Evolutionary conservation across 2,329 filamentous ascomycete genomes (phyloP).

Genomic region (Aspergillus chevalieri): DNA sequence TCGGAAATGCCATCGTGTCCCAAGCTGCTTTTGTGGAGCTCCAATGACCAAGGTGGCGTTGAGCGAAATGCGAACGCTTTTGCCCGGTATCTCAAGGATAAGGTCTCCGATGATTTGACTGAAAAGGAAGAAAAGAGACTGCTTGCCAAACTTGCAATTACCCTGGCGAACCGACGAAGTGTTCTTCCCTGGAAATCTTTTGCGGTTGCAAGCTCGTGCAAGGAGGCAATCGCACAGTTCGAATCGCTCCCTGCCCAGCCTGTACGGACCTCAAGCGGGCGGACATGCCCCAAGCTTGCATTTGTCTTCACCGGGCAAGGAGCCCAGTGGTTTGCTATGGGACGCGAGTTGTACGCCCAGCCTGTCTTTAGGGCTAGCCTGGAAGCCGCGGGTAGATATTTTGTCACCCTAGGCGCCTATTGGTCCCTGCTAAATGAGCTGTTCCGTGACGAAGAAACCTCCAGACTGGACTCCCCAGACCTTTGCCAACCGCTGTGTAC

Average conservation of each 20-base stretch:
- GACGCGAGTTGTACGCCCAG: constrained; percentile 1
- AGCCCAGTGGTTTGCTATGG: constrained; percentile 19
- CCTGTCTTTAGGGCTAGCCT: neutral
- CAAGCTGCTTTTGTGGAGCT: no score
- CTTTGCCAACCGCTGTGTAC: constrained; percentile 24
- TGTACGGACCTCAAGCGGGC: neutral
- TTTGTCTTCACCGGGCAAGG: constrained; percentile 17
- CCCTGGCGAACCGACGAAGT: neutral
- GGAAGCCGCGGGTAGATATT: neutral
- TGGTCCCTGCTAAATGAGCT: neutral
- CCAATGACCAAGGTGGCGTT: no score
- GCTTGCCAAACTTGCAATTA: no score
- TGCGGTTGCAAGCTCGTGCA: neutral
- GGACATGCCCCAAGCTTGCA: neutral
- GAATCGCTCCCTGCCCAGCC: neutral
- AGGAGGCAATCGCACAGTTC: neutral
- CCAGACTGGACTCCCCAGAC: neutral
- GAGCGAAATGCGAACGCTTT: no score
- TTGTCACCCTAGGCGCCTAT: neutral
- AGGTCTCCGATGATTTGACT: no score
- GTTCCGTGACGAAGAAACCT: neutral
- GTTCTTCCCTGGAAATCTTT: neutral
- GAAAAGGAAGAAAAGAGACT: no score
- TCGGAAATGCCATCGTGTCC: no score
- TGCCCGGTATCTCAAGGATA: no score